Evolutionary conservation across 345 rosid genomes (phyloP), one percentile per base, ranked within the genome.

Genomic region (Syzygium aromaticum): DNA sequence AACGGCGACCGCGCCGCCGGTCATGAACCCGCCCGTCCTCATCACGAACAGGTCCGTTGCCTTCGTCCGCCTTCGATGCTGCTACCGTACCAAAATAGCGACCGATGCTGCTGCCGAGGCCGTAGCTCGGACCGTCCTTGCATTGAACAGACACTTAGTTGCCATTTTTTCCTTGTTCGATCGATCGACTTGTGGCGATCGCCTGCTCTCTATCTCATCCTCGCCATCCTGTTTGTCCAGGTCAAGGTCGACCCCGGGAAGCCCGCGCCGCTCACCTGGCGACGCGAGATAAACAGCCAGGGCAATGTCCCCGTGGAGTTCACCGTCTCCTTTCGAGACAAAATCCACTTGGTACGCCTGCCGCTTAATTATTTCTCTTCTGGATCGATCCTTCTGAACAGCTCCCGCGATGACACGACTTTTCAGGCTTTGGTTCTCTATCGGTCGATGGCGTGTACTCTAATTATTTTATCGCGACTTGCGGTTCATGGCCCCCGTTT

Each of bases 231-330:
- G 87, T 19, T 86, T 19, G 87, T 43, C 86, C 86, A 43, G 80
- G 85, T 88, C 84, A 88, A 94, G 94, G 94, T 94, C 90, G 92
- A 93, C 89, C 93, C 94, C 1, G 92, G 87, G 83, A 90, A 92
- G 88, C 96, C 94, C 40, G 90, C 94, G 84, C 52, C 93, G 22
- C 90, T 94, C 87, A 93, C 98, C 67, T 95, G 97, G 98, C 91
- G 91, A 88, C 90, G 97, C 73, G 93, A 92, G 87, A 85, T 95
- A 87, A 86, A 91, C 85, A 84, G 91, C 59, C 90, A 91, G 49
- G 84, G 28, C 84, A 90, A 85, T 84, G 85, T 61, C 88, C 95
- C 90, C 77, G 87, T 88, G 12, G 87, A 67, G 87, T 94, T 95
- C 90, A 53, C 88, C 54, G 54, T 95, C 85, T 92, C 89, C 86